Evolutionary conservation across 2,329 filamentous ascomycete genomes (phyloP), one percentile per base, ranked within the genome.

Genomic region (Myriosclerotinia curreyana): DNA sequence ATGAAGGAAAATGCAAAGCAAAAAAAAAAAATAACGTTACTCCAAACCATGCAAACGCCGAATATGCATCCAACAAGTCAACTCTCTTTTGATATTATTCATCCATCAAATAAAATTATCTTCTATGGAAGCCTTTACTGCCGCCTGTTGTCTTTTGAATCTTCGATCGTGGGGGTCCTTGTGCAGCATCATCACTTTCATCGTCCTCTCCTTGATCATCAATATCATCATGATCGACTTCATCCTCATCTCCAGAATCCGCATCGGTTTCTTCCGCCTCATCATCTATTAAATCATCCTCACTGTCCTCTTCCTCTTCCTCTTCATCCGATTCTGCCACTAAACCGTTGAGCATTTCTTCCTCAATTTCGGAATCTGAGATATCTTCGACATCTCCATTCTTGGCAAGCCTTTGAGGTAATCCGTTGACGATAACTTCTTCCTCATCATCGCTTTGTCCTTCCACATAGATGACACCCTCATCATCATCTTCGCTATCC

Each of bases 381-480:
- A 70, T 62, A 48, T 68, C 68, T 34, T 69, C 67, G 20, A 69
- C 40, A 49, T 66, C 67, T 40, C 68, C 70, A 62, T 71, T 71
- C 48, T 44, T 59, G 11, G 64, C 65, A 22, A 70, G 52, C 49
- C 46, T 66, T 54, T 68, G 62, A 25, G 65, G 55, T 51, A 83
- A 82, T 62, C 79, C 82, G 66, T 82, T 64, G 5, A 64, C 40
- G 6, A 53, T 36, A 8, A 64, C 48, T 40, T 48, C 83, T 12
- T 84, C 83, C 66, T 87, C 86, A 8, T 80, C 81, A 11, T 81
- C 83, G 40, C 81, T 79, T 60, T 85, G 81, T 62, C 86, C 92
- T 75, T 97, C 93, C 2, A 97, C 90, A 74, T 95, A 96, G 60
- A 96, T 88, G 5, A 96, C 82, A n/a, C 82, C 80, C 9, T 82